A percentile compares a stretch with the other conserved stretches of the same genome.
phyloP scores from a whole-genome alignment of 2,329 filamentous ascomycete genomes.

The Neonectria ditissima region DNA sequence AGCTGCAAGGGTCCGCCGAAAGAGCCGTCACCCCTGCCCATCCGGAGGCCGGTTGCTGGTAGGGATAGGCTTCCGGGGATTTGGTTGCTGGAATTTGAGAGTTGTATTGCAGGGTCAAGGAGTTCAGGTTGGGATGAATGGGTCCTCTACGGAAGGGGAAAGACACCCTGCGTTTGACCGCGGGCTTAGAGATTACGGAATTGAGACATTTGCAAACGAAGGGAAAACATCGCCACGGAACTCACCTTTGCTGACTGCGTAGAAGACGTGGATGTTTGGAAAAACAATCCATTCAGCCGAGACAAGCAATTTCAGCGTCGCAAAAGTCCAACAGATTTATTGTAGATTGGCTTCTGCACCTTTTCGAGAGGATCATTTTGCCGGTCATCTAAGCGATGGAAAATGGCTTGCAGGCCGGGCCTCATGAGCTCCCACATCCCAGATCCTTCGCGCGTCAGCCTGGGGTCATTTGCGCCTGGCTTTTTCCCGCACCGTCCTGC shows the following conservation, averaged over 20 bases:
- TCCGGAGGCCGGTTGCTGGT: background rate
- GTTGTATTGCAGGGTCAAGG: background rate
- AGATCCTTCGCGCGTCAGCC: background rate
- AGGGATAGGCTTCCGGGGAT: conserved; percentile 4
- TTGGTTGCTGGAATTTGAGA: conserved; percentile 6
- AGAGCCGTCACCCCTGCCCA: background rate
- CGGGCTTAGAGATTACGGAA: background rate
- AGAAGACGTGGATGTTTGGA: background rate
- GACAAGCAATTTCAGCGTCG: background rate
- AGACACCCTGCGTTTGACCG: background rate
- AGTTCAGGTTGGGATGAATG: background rate
- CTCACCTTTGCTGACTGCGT: background rate
- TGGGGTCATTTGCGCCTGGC: background rate
- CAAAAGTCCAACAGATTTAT: background rate
- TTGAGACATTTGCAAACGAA: background rate
- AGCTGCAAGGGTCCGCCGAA: background rate
- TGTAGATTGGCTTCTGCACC: background rate
- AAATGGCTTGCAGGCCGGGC: background rate
- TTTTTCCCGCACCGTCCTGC: background rate
- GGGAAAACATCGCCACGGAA: background rate
- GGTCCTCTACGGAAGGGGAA: background rate
- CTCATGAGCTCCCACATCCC: background rate
- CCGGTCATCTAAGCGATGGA: background rate
- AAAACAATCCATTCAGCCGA: background rate
- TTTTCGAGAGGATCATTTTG: background rate